Evolutionary conservation across 257 asterid genomes (phyloP), one percentile per base, ranked within the genome.

Genomic region (Gentiana macrophylla): DNA sequence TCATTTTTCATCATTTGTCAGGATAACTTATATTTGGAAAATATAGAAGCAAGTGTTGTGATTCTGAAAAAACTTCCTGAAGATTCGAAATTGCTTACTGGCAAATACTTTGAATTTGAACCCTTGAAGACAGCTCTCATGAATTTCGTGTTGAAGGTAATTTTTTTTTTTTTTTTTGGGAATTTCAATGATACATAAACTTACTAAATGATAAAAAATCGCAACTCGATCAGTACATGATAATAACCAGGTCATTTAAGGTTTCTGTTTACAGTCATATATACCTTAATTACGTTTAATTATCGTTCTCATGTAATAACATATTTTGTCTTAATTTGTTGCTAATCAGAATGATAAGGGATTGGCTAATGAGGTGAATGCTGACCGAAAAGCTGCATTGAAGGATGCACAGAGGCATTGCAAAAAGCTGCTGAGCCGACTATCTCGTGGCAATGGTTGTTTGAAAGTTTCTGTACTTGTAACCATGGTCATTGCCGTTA

Each of bases 331-430:
- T 50, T 37, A 1, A 32, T 35, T 34, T 3, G 4, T 45, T 60
- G 44, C 4, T 45, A 13, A 59, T 33, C 71, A 66, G 76, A 71
- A 66, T 53, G 69, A 65, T 59, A 43, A 53, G 45, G 72, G 49
- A 56, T 52, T 65, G 58, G 32, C 65, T 53, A 11, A 13, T 32
- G 64, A 37, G 37, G 60, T 38, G n/a, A 38, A 71, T 45, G 48
- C 38, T 59, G 66, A 49, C 50, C 41, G 35, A 12, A 35, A 8
- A 45, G 51, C 64, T 50, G 9, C 60, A 32, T 12, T 71, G 41
- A 65, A 65, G 56, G 72, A 66, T 33, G 64, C 72, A 24, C 65
- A 66, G n/a, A 71, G 61, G 58, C 65, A 52, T 32, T 65, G 72
- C 72, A 71, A 61, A 68, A 33, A 24, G n/a, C 51, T 65, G 49